Evolutionary conservation across 2,329 filamentous ascomycete genomes (phyloP), one percentile per base, ranked within the genome.

Genomic region (Venturiaceae sp.): DNA sequence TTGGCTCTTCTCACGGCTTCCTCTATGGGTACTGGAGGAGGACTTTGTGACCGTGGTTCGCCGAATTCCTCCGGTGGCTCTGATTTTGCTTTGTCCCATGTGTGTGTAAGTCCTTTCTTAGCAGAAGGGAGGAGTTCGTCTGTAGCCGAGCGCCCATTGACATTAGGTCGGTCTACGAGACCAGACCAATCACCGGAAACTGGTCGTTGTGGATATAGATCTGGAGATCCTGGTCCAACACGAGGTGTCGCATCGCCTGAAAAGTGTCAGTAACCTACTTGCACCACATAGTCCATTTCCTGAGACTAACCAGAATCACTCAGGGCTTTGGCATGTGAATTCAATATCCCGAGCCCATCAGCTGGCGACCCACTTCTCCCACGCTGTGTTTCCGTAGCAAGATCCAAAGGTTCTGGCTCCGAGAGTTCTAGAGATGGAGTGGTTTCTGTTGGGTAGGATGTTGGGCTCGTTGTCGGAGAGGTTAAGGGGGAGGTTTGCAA

Each of bases 401-500:
- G 77, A 60, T 88, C 83, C 14, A 92, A 77, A 7, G 78, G 81
- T 58, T 90, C 87, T 11, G 86, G 86, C 62, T 92, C 88, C 63
- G 83, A 81, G 6, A 91, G 72, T 28, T 71, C 73, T 23, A 53
- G 16, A 21, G 26, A 60, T 19, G 58, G 28, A n/a, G 58, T 33
- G 61, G 71, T 70, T 60, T 72, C 67, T 3, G 73, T 56, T 16
- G 56, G 66, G n/a, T 70, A 63, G 63, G 82, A 72, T 61, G 77
- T 83, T 21, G 94, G 94, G 68, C 92, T 96, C 57, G 83, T 83
- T n/a, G 84, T 87, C 5, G 94, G 94, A 26, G 92, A 96, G 55
- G 95, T 88, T 56, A 97, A 78, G 34, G 94, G 94, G 53, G 92
- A 97, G 1, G 94, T 99, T 75, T 97, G 94, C 68, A 97, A 77